Percentiles rank a stretch among this genome's conserved stretches.
These are phyloP conservation scores for Prunus mira DNA, from an alignment of 306 rosid species.

Conservation along the genomic window DNA sequence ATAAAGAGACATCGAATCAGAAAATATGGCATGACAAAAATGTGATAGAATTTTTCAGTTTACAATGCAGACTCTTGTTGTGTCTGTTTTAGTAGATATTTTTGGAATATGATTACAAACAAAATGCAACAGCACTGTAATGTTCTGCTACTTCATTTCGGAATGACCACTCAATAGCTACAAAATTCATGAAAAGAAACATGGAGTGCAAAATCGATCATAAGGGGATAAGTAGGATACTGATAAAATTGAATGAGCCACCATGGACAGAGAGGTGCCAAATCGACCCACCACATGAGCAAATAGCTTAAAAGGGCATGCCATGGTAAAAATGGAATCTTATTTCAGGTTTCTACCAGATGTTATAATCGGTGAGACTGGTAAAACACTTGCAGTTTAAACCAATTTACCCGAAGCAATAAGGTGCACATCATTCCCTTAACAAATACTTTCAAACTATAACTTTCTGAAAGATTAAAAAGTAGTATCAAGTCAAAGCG, in stretches of 20 bases:
- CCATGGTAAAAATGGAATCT: background rate
- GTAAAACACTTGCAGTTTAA: background rate
- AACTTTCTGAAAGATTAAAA: background rate
- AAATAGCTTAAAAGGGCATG: too few relatives aligned
- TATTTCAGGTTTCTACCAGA: background rate
- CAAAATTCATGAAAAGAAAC: background rate
- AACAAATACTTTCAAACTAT: background rate
- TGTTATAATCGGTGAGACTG: background rate
- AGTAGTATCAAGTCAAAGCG: background rate
- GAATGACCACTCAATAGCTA: background rate
- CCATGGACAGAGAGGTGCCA: background rate
- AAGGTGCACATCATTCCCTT: background rate
- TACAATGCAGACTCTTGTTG: background rate
- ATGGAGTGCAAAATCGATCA: background rate
- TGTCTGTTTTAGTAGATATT: background rate
- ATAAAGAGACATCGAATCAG: background rate
- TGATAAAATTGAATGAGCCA: background rate
- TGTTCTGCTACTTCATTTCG: background rate
- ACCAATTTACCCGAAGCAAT: background rate
- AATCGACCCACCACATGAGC: background rate
- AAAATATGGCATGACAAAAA: constrained; percentile 11
- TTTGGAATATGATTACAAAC: background rate
- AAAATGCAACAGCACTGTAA: background rate
- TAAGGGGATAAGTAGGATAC: background rate
- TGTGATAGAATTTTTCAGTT: constrained; percentile 9